A percentile compares a stretch with the other conserved stretches of the same genome.
Conservation (phyloP, 192 early-diverging fungal genomes). For the Thoreauomyces humboldtii region DNA sequence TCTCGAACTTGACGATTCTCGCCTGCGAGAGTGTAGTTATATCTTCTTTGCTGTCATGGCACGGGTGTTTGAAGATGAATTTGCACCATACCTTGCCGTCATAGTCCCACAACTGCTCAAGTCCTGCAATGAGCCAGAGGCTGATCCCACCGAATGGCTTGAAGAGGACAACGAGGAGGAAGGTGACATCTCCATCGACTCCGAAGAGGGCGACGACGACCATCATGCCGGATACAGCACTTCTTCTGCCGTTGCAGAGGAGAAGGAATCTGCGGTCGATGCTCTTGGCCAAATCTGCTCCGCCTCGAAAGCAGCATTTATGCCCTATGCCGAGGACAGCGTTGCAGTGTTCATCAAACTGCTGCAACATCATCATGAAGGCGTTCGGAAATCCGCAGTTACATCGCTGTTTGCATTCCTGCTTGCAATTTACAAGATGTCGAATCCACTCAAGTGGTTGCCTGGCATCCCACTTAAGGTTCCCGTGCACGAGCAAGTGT, state of each 20-base stretch:
- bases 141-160: slow-evolving; percentile 49
- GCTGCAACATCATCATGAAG: slow-evolving; percentile 75
- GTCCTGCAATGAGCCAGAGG: slow-evolving; percentile 77
- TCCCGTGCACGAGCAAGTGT: slow-evolving; percentile 74
- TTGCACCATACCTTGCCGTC: slow-evolving; percentile 68
- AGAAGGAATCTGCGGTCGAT: slow-evolving; percentile 90
- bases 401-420: slow-evolving; percentile 73
- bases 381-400: slow-evolving; percentile 75
- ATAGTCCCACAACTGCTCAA: slow-evolving; percentile 80
- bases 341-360: slow-evolving; percentile 66
- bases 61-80: slow-evolving; percentile 78
- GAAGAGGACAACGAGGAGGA: slow-evolving; percentile 61
- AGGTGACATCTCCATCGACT: slow-evolving; percentile 20
- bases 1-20: slow-evolving; percentile 66
- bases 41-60: slow-evolving; percentile 84
- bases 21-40: slow-evolving; percentile 80
- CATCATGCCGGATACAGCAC: slow-evolving; percentile 45
- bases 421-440: slow-evolving; percentile 73
- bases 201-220: slow-evolving; percentile 29
- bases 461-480: slow-evolving; percentile 54
- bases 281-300: slow-evolving; percentile 85
- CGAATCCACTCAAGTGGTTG: slow-evolving; percentile 65
- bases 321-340: slow-evolving; percentile 79
- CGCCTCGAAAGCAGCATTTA: slow-evolving; percentile 67
- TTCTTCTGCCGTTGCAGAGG: slow-evolving; percentile 81